A percentile compares a stretch with the other conserved stretches of the same genome.
Conservation (phyloP, 305 asterid species). For the Ilex paraguariensis region DNA sequence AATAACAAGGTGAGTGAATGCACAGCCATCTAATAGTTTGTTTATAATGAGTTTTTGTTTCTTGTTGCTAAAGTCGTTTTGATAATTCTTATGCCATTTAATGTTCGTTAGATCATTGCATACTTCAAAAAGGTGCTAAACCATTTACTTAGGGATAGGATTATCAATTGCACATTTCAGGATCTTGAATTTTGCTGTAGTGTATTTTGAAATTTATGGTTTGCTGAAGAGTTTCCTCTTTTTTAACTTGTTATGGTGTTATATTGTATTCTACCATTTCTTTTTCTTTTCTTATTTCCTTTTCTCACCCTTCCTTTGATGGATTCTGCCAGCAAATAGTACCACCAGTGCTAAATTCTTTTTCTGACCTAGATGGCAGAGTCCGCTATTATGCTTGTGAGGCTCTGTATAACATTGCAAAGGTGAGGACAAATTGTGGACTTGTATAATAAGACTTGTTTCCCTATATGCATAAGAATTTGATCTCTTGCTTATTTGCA, state of each 20-base stretch:
- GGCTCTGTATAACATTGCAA: constrained; percentile 96
- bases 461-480: constrained; percentile 13
- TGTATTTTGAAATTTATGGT: constrained; percentile 3
- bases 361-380: constrained; percentile 95
- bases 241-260: constrained; percentile 8
- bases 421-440: constrained; percentile 43
- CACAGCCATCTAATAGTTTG: too few relatives aligned
- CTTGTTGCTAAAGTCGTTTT: too few relatives aligned
- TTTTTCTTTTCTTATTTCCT: constrained; percentile 14
- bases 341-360: constrained; percentile 86
- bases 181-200: neutral
- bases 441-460: constrained; percentile 5
- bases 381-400: constrained; percentile 99
- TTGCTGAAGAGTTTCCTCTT: constrained; percentile 10
- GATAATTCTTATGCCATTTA: too few relatives aligned
- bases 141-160: neutral
- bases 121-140: too few relatives aligned
- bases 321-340: constrained; percentile 58
- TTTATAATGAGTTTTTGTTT: too few relatives aligned
- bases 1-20: too few relatives aligned
- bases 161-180: neutral
- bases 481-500: constrained; percentile 34
- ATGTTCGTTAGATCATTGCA: neutral
- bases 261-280: constrained; percentile 4
- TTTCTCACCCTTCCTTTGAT: constrained; percentile 17